phyloP scores from a whole-genome alignment of 106 monocot genomes.

The Alisma plantagoaquatica region DNA sequence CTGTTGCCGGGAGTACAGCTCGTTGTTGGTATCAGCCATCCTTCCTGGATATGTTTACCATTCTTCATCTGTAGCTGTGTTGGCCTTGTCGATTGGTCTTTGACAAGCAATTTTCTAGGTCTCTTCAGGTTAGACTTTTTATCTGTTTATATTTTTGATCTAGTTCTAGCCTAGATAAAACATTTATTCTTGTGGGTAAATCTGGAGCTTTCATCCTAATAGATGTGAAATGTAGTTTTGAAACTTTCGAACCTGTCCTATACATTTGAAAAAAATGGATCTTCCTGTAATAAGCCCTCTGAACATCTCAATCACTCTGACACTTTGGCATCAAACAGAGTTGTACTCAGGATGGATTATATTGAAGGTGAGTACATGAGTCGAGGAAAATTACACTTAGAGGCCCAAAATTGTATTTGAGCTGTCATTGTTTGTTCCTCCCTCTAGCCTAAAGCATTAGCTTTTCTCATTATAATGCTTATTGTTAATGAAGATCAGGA shows the following conservation, averaged over 20 bases:
- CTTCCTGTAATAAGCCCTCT: neutral
- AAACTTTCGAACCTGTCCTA: neutral
- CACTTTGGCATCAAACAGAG: too few species aligned
- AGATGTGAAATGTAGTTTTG: neutral
- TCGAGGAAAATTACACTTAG: too few species aligned
- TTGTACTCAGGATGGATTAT: too few species aligned
- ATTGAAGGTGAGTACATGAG: too few species aligned
- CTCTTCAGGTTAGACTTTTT: conserved; percentile 12
- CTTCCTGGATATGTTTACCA: conserved; percentile 88
- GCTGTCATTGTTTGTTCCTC: too few species aligned
- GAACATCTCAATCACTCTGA: too few species aligned
- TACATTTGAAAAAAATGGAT: neutral
- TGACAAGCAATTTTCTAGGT: conserved; percentile 90
- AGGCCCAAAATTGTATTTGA: too few species aligned
- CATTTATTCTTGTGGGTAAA: neutral
- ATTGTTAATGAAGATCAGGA: neutral
- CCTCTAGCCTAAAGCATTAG: too few species aligned
- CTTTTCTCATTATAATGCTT: neutral
- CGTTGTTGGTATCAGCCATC: conserved; percentile 81
- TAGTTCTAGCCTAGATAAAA: neutral
- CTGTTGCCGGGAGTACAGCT: conserved; percentile 75
- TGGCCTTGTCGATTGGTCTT: conserved; percentile 95
- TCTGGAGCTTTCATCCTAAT: neutral
- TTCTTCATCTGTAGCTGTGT: conserved; percentile 93
- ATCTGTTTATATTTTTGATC: neutral